Conservation (phyloP, 352 stramenopile genomes). For the Globisporangium sylvaticum region DNA sequence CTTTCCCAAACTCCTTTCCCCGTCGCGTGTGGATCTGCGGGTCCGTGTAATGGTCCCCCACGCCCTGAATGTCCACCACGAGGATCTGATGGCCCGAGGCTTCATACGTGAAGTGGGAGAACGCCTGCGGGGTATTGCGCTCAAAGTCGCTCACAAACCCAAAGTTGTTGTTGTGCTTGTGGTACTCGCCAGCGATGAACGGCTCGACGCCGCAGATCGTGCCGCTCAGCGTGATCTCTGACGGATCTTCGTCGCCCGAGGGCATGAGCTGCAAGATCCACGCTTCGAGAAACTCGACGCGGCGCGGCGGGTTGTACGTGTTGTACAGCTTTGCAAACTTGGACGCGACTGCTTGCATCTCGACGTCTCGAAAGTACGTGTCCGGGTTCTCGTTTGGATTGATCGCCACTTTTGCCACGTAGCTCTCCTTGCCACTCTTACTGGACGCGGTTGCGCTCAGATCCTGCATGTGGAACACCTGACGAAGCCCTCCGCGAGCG, state of each 20-base stretch:
- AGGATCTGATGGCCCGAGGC: slow-evolving; percentile 87
- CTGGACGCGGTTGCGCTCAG: slow-evolving; percentile 25
- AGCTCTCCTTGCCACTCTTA: slow-evolving; percentile 18
- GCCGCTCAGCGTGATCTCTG: slow-evolving; percentile 50
- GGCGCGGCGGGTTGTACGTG: slow-evolving; percentile 70
- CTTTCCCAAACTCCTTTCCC: slow-evolving; percentile 83
- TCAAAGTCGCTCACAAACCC: slow-evolving; percentile 76
- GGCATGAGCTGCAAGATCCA: slow-evolving; percentile 74
- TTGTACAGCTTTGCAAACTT: slow-evolving; percentile 83
- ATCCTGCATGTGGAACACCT: slow-evolving; percentile 74
- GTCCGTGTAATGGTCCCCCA: slow-evolving; percentile 94
- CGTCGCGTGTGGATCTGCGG: slow-evolving; percentile 88
- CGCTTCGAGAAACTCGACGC: slow-evolving; percentile 72
- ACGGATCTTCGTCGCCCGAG: slow-evolving; percentile 19
- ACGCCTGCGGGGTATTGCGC: slow-evolving; percentile 82
- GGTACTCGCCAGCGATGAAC: slow-evolving; percentile 77
- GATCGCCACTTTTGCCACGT: slow-evolving; percentile 81
- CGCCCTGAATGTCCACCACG: slow-evolving; percentile 94
- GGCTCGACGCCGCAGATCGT: slow-evolving; percentile 76
- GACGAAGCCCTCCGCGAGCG: slow-evolving; percentile 49
- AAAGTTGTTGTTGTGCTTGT: slow-evolving; percentile 86
- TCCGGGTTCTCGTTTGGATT: slow-evolving; percentile 74
- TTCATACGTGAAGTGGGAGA: slow-evolving; percentile 92
- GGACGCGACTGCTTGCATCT: slow-evolving; percentile 79
- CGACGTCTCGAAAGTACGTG: slow-evolving; percentile 83